phyloP scores from a whole-genome alignment of 2,329 filamentous ascomycete species.

The Fusarium nisikadoi region DNA sequence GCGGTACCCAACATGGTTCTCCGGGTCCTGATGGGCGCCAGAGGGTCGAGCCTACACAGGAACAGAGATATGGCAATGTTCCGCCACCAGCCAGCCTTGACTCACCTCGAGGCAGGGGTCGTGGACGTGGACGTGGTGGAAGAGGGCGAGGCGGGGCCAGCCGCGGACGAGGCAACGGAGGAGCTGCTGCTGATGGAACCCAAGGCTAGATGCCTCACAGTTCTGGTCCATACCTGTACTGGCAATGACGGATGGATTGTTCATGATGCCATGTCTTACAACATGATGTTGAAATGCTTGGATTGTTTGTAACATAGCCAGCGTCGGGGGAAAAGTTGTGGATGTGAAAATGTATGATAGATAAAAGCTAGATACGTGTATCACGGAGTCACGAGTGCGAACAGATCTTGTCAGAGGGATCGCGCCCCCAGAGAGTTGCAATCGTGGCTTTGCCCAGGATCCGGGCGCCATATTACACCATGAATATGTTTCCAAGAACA shows the following conservation, averaged over 20 bases:
- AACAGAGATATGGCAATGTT: slow-evolving; percentile 62
- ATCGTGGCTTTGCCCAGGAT: slow-evolving; percentile 11
- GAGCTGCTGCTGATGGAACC: slow-evolving; percentile 26
- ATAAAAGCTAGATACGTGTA: slow-evolving; percentile 33
- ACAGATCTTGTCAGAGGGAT: slow-evolving; percentile 6
- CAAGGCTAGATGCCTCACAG: slow-evolving; percentile 35
- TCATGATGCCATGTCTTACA: slow-evolving; percentile 9
- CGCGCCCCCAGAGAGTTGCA: background rate
- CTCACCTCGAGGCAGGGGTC: slow-evolving; percentile 52
- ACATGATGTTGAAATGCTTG: slow-evolving; percentile 10
- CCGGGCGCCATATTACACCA: slow-evolving; percentile 34
- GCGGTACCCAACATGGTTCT: slow-evolving; percentile 42
- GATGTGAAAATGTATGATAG: slow-evolving; percentile 39
- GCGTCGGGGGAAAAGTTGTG: slow-evolving; percentile 11
- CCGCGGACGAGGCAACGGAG: slow-evolving; percentile 49
- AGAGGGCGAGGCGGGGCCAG: slow-evolving; percentile 51
- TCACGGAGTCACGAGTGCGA: slow-evolving; percentile 40
- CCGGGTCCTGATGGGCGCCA: slow-evolving; percentile 32
- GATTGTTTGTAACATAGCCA: slow-evolving; percentile 8
- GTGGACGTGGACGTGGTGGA: slow-evolving; percentile 54
- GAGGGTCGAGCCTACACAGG: slow-evolving; percentile 25
- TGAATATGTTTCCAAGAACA: background rate
- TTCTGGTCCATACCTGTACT: background rate
- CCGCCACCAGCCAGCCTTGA: slow-evolving; percentile 70
- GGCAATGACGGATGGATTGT: background rate